These are phyloP conservation scores for Stagonosporopsis chrysanthemi DNA, from an alignment of 2,329 filamentous ascomycete genomes.

Conservation along the genomic window DNA sequence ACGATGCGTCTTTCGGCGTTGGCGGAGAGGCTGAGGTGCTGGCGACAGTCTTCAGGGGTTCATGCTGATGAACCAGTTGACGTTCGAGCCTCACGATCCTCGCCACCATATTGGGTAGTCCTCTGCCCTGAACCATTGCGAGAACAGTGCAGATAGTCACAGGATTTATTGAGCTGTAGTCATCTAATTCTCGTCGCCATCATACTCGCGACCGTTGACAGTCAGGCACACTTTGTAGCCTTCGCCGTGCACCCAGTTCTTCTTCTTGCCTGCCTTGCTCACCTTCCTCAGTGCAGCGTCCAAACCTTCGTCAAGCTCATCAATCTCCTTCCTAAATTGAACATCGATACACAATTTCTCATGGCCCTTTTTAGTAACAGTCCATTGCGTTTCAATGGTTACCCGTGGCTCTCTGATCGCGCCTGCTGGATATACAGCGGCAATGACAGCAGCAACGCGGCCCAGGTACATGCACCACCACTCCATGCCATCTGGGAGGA, in stretches of 20 bases:
- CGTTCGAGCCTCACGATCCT: slow-evolving; percentile 2
- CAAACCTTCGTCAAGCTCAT: slow-evolving; percentile 45
- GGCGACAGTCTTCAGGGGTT: slow-evolving; percentile 7
- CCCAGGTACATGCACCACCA: slow-evolving; percentile 75
- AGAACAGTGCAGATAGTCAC: slow-evolving; percentile 9
- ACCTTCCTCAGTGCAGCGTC: slow-evolving; percentile 41
- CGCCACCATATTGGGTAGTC: slow-evolving; percentile 12
- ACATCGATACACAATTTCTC: slow-evolving; percentile 43
- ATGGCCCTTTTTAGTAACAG: slow-evolving; percentile 36
- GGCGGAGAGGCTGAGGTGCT: slow-evolving; percentile 5
- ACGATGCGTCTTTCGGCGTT: slow-evolving; percentile 29
- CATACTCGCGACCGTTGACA: slow-evolving; percentile 38
- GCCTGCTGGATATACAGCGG: slow-evolving; percentile 68
- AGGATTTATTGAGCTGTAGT: background rate
- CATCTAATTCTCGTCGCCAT: slow-evolving; percentile 20
- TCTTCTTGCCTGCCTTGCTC: slow-evolving; percentile 51
- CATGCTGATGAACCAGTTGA: background rate
- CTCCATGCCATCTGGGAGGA: slow-evolving; percentile 62
- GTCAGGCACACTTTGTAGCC: slow-evolving; percentile 42
- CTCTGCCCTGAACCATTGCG: background rate
- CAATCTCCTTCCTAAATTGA: slow-evolving; percentile 31
- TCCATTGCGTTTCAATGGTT: slow-evolving; percentile 35
- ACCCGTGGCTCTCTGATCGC: slow-evolving; percentile 51
- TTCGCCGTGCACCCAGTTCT: slow-evolving; percentile 45
- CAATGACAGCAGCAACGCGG: slow-evolving; percentile 64